A percentile compares a stretch with the other conserved stretches of the same genome.
phyloP scores from a whole-genome alignment of 108 stramenopile genomes.

The Nannochloropsis salina region DNA sequence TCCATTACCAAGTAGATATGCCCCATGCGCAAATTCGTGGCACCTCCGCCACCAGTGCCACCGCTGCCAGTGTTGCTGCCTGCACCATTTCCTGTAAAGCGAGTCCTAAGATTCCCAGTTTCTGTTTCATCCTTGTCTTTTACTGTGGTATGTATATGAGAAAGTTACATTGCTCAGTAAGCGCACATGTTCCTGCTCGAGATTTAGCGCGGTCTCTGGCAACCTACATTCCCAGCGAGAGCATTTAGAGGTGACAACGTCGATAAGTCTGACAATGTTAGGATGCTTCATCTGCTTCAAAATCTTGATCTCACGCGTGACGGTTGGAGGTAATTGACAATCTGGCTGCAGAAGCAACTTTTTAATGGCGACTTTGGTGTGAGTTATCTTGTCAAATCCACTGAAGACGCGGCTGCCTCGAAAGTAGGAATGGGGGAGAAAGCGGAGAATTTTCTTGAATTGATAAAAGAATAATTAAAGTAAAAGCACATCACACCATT shows the following conservation, averaged over 20 bases:
- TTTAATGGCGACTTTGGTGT: neutral
- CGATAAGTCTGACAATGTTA: slow-evolving; percentile 20
- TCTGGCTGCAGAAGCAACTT: neutral
- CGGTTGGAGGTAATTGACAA: neutral
- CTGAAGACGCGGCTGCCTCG: slow-evolving; percentile 12
- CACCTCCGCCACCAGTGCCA: neutral
- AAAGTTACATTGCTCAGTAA: neutral
- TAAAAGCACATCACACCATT: neutral
- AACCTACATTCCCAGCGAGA: slow-evolving; percentile 11
- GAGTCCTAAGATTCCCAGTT: neutral
- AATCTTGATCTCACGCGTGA: slow-evolving; percentile 18
- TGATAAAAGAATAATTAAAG: no score
- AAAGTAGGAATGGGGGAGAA: neutral
- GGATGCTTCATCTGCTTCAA: slow-evolving; percentile 9
- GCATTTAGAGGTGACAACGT: neutral
- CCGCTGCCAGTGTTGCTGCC: neutral
- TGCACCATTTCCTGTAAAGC: neutral
- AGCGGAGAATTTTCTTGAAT: neutral
- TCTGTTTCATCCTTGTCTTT: slow-evolving; percentile 5
- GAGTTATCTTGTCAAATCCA: neutral
- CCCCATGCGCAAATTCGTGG: slow-evolving; percentile 29
- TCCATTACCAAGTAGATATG: slow-evolving; percentile 63
- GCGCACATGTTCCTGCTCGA: no score
- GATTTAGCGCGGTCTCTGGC: neutral
- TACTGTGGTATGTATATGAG: neutral